phyloP scores from a whole-genome alignment of 1,284 basidiomycete genomes.

The Apiotrichum sp. region DNA sequence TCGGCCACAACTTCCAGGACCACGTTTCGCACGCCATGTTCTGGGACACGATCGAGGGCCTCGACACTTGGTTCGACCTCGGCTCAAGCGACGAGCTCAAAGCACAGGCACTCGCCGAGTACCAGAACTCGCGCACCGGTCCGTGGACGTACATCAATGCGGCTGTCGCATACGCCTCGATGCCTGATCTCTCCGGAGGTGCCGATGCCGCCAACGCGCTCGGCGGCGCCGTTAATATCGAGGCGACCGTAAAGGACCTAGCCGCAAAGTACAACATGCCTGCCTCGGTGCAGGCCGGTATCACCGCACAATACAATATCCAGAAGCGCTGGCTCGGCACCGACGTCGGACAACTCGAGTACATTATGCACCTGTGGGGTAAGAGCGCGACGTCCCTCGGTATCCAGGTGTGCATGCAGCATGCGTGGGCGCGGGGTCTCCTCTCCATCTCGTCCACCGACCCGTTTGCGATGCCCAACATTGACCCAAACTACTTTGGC shows the following conservation, averaged over 20 bases:
- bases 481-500: slow-evolving; percentile 59
- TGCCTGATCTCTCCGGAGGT: slow-evolving; percentile 24
- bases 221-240: slow-evolving; percentile 52
- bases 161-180: slow-evolving; percentile 36
- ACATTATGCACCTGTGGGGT: slow-evolving; percentile 40
- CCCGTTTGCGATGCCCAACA: slow-evolving; percentile 54
- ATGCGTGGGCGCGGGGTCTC: slow-evolving; percentile 43
- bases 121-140: slow-evolving; percentile 25
- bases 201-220: slow-evolving; percentile 16
- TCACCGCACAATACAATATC: slow-evolving; percentile 33
- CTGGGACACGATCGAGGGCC: slow-evolving; percentile 20
- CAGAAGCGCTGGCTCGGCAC: slow-evolving; percentile 28
- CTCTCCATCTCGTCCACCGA: slow-evolving; percentile 53
- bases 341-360: slow-evolving; percentile 41
- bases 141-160: slow-evolving; percentile 45
- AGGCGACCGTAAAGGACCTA: slow-evolving; percentile 67
- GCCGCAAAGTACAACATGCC: slow-evolving; percentile 32
- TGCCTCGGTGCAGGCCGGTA: slow-evolving; percentile 28
- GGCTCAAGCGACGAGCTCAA: slow-evolving; percentile 25
- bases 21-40: slow-evolving; percentile 32
- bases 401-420: slow-evolving; percentile 39
- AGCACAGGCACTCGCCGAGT: slow-evolving; percentile 25
- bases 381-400: slow-evolving; percentile 16
- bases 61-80: slow-evolving; percentile 37
- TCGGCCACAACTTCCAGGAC: slow-evolving; percentile 24